A percentile compares a stretch with the other conserved stretches of the same genome.
phyloP scores from a whole-genome alignment of 2,329 filamentous ascomycete genomes.

The Fusarium graminum region DNA sequence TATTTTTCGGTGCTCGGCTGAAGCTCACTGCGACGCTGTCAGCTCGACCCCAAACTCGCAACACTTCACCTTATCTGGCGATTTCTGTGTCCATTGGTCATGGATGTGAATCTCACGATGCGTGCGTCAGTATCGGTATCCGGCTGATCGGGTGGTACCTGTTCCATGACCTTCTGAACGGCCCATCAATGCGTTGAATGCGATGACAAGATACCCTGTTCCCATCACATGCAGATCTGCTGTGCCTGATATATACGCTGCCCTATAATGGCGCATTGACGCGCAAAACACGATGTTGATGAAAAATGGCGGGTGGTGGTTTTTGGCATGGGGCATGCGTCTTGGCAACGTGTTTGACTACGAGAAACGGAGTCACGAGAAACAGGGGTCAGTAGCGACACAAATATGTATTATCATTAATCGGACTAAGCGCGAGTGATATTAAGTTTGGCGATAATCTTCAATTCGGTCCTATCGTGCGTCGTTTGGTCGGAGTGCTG shows the following conservation, averaged over 20 bases:
- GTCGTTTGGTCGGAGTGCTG: no score
- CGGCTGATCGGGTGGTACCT: neutral
- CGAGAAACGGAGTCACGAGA: neutral
- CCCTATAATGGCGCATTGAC: neutral
- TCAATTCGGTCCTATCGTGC: no score
- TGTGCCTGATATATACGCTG: neutral
- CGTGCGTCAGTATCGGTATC: neutral
- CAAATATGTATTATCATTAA: no score
- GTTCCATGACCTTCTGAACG: neutral
- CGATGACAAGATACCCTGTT: neutral
- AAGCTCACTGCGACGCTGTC: conserved; percentile 6
- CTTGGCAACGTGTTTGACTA: neutral
- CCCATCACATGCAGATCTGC: neutral
- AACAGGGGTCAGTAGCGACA: no score
- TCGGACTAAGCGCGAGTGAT: no score
- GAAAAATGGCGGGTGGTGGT: neutral
- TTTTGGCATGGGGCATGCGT: neutral
- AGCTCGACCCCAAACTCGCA: neutral
- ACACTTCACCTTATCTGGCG: neutral
- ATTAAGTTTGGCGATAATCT: no score
- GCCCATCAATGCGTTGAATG: neutral
- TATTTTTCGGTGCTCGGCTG: neutral
- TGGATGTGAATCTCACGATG: neutral
- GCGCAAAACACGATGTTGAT: neutral
- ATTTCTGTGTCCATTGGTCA: neutral